Evolutionary conservation across 306 rosid species (phyloP).

Genomic region (Vigna angularis): DNA sequence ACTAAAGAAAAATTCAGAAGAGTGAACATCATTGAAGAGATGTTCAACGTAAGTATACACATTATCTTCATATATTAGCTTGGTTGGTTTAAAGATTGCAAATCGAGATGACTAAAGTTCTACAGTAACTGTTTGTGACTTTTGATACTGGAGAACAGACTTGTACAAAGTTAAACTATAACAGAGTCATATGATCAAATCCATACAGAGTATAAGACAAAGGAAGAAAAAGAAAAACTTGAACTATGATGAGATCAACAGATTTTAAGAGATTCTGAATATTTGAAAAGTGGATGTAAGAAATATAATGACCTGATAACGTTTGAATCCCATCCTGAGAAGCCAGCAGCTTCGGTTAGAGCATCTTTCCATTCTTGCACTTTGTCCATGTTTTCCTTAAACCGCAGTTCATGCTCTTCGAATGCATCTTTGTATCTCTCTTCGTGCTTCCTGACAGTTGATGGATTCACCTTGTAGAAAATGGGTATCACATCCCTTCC

Average conservation of each 20-base stretch:
- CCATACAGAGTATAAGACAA: too few species aligned
- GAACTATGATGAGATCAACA: too few species aligned
- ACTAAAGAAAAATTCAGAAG: too few species aligned
- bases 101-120: background rate
- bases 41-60: too few species aligned
- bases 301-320: background rate
- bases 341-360: conserved; percentile 21
- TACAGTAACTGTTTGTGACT: background rate
- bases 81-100: background rate
- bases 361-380: background rate
- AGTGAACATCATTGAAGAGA: too few species aligned
- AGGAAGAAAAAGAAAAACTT: too few species aligned
- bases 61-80: too few species aligned
- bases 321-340: background rate
- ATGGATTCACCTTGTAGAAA: conserved; percentile 42
- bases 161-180: too few species aligned
- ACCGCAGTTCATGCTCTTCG: background rate
- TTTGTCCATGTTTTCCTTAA: background rate
- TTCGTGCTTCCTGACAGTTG: conserved; percentile 12
- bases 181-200: too few species aligned
- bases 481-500: background rate
- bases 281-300: too few species aligned
- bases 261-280: too few species aligned
- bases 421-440: conserved; percentile 7
- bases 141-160: background rate